Base-by-base conservation (phyloP, 768 basidiomycete genomes). In the Hygrophorus pudorinus region DNA sequence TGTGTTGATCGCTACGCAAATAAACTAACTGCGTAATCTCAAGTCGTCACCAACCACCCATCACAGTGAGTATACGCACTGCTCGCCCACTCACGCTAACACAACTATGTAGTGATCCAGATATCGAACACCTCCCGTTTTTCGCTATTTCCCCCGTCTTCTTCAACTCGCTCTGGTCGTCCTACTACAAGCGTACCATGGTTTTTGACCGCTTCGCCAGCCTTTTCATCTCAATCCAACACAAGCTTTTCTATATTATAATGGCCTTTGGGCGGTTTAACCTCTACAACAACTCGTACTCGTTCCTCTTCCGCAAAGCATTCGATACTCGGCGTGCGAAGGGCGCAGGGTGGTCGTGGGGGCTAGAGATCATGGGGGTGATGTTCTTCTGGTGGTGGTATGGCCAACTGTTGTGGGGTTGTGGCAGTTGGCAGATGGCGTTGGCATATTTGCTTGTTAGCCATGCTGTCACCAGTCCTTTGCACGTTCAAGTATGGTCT, bases 21-120 rank as follows among this genome's bases (percentile, higher is more conserved):
- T 37, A 45, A 34, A 45, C 51, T 39, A 56, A 24, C 51, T 27
- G 20, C 45, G 45, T 41, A 42, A 27, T 30, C 52, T 4, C 8
- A 29, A 96, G 92, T 97, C 41, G 89, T 97, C 42, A 85, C 94
- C n/a, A 97, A 98, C 57, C 90, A 97, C 51, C 92, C 91, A 4
- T 83, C 92, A 37, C 96, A 99, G 81, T 92, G 71, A 48, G 81
- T 65, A 21, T 2, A 29, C 18, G 31, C 17, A 47, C 14, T 21
- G 33, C 33, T 41, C 41, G 20, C 30, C 42, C 27, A 35, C 31
- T 20, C 17, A 21, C n/a, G 20, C 14, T 20, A 39, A 36, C 30
- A 32, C 55, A 30, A 59, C 57, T 29, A 45, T 44, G 17, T 50
- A 87, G 84, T 57, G 85, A 89, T 57, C 86, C 85, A 2, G 85